Evolutionary conservation across 2,329 filamentous ascomycete genomes (phyloP).

Genomic region (Botryotinia narcissicola): DNA sequence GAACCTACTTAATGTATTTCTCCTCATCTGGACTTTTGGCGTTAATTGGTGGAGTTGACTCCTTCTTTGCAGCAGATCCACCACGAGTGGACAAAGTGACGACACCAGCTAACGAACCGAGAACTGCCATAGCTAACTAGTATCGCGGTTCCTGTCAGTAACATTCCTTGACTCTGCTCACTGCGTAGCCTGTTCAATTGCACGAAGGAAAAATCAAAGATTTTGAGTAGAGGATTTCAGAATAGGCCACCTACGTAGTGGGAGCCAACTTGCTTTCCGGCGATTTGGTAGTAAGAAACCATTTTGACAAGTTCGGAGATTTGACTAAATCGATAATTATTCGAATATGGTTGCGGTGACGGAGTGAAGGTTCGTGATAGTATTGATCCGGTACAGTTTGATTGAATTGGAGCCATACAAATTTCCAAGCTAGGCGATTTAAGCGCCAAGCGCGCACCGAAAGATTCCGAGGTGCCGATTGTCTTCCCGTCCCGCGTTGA

Average conservation of each 20-base stretch:
- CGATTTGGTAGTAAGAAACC: slow-evolving; percentile 38
- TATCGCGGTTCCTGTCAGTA: slow-evolving; percentile 26
- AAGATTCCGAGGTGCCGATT: slow-evolving; percentile 12
- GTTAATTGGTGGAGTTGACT: slow-evolving; percentile 38
- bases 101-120: slow-evolving; percentile 31
- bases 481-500: not conserved
- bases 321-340: not conserved
- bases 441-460: slow-evolving; percentile 16
- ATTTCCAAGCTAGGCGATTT: slow-evolving; percentile 20
- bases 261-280: slow-evolving; percentile 39
- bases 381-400: slow-evolving; percentile 1
- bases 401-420: slow-evolving; percentile 15
- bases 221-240: slow-evolving; percentile 15
- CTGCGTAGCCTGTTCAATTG: slow-evolving; percentile 21
- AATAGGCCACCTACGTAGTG: slow-evolving; percentile 35
- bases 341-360: slow-evolving; percentile 5
- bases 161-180: not conserved
- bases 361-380: slow-evolving; percentile 2
- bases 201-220: slow-evolving; percentile 24
- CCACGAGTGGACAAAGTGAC: slow-evolving; percentile 30
- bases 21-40: slow-evolving; percentile 40
- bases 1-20: slow-evolving; percentile 40
- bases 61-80: slow-evolving; percentile 31
- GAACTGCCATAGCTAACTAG: slow-evolving; percentile 38
- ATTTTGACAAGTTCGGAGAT: slow-evolving; percentile 31